Evolutionary conservation across 441 rosid species (phyloP).

Genomic region (Eugenia klotzschiana): DNA sequence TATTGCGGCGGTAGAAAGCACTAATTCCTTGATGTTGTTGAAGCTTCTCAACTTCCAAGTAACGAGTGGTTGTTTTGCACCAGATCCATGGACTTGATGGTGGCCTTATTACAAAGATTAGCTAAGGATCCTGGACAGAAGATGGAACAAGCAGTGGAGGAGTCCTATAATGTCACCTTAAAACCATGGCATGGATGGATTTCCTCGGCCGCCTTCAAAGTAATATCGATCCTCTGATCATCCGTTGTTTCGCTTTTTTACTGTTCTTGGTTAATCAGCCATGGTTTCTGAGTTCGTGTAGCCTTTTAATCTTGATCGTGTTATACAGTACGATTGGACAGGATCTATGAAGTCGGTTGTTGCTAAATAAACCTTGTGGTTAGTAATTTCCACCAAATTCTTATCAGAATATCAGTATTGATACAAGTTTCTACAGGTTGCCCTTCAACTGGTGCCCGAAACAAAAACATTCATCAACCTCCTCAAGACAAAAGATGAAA

Average conservation of each 20-base stretch:
- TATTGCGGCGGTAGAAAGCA: not conserved
- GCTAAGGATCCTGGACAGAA: constrained; percentile 33
- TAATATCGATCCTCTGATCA: constrained; percentile 4
- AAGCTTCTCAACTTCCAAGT: not conserved
- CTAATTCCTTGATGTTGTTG: not conserved
- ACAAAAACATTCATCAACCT: constrained; percentile 40
- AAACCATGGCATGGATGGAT: constrained; percentile 95
- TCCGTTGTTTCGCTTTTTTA: not conserved
- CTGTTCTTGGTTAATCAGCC: not conserved
- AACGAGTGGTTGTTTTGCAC: not conserved
- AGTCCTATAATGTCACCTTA: constrained; percentile 47
- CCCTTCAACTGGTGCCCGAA: constrained; percentile 63
- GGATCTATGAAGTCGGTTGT: not conserved
- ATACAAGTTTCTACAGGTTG: constrained; percentile 30
- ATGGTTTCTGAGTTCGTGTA: not conserved
- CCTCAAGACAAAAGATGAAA: constrained; percentile 41
- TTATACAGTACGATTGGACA: not conserved
- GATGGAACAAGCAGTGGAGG: constrained; percentile 75
- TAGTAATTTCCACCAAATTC: not conserved
- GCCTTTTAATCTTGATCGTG: not conserved
- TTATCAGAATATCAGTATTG: not conserved
- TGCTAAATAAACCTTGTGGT: not conserved
- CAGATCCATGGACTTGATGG: constrained; percentile 63
- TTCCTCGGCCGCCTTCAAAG: constrained; percentile 82
- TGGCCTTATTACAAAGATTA: constrained; percentile 37